A percentile compares a stretch with the other conserved stretches of the same genome.
Conservation (phyloP, 2,329 filamentous ascomycete genomes). For the Metarhizium anisopliae region DNA sequence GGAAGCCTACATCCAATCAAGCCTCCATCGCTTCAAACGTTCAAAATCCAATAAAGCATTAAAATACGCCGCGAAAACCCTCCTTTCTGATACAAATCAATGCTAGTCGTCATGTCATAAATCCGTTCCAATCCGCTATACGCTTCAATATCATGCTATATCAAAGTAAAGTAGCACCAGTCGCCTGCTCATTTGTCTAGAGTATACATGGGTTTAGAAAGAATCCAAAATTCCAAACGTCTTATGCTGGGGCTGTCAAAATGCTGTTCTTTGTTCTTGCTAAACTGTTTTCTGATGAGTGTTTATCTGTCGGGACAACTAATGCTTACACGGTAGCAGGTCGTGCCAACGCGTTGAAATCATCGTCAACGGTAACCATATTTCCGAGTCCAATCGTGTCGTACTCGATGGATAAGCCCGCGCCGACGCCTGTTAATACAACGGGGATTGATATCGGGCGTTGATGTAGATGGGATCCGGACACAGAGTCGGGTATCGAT, state of each 20-base stretch:
- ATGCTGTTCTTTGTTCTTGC: slow-evolving; percentile 1
- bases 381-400: slow-evolving; percentile 12
- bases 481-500: too few relatives aligned
- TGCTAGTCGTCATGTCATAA: background rate
- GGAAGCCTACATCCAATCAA: background rate
- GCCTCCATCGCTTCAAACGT: background rate
- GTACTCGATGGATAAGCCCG: slow-evolving; percentile 11
- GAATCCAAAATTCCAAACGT: background rate
- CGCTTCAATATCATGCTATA: background rate
- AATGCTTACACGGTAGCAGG: slow-evolving; percentile 9
- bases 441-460: slow-evolving; percentile 8
- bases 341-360: slow-evolving; percentile 8
- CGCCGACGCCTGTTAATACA: slow-evolving; percentile 17
- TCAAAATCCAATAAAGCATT: background rate
- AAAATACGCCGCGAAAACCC: background rate
- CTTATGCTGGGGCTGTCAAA: background rate
- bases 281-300: slow-evolving; percentile 1
- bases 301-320: slow-evolving; percentile 12
- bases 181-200: slow-evolving; percentile 1
- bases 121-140: background rate
- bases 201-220: background rate
- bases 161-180: background rate
- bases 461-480: background rate
- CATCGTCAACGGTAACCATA: slow-evolving; percentile 9
- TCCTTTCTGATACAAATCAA: background rate